These are phyloP conservation scores for Vickermania spadyakhi DNA, from an alignment of 208 protist genomes.

Conservation along the genomic window DNA sequence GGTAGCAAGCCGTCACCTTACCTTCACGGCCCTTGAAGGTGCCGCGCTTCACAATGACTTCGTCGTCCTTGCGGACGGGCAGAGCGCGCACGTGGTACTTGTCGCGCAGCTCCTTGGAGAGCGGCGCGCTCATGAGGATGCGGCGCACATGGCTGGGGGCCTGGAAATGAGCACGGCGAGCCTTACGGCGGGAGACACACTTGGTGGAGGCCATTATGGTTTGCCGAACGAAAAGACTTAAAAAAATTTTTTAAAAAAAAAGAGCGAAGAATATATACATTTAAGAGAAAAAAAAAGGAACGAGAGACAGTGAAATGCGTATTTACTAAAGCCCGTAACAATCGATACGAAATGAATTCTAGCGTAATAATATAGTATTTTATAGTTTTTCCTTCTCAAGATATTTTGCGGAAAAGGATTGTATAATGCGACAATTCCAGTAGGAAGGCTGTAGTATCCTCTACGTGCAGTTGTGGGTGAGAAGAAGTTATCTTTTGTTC, in stretches of 20 bases:
- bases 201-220: conserved; percentile 72
- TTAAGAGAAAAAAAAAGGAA: too few species aligned
- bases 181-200: conserved; percentile 93
- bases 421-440: too few species aligned
- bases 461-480: too few species aligned
- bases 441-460: too few species aligned
- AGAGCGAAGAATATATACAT: too few species aligned
- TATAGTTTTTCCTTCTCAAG: too few species aligned
- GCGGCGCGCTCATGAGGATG: conserved; percentile 96
- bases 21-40: conserved; percentile 94
- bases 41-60: conserved; percentile 96
- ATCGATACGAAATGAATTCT: too few species aligned
- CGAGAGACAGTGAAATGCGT: too few species aligned
- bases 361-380: too few species aligned
- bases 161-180: conserved; percentile 98
- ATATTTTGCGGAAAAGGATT: too few species aligned
- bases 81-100: conserved; percentile 98
- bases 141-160: conserved; percentile 94
- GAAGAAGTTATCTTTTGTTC: too few species aligned
- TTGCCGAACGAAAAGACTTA: conserved; percentile 10
- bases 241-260: not conserved
- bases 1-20: conserved; percentile 97
- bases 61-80: conserved; percentile 99
- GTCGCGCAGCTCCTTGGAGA: conserved; percentile 97
- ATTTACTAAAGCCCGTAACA: too few species aligned